These are phyloP conservation scores for Luzula sylvatica DNA, from an alignment of 176 grass and related monocot genomes.

Conservation along the genomic window DNA sequence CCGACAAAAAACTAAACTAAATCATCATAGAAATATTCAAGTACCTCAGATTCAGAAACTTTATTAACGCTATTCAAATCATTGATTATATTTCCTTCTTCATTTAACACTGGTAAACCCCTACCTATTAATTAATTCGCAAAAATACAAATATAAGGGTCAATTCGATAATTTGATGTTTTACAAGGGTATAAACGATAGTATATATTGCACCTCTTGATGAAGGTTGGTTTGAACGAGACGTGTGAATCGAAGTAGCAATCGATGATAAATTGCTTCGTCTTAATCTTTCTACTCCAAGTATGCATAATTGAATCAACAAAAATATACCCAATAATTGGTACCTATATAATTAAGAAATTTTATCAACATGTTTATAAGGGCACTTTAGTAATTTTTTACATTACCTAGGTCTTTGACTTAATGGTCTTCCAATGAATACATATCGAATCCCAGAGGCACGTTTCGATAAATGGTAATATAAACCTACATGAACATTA, in stretches of 20 bases:
- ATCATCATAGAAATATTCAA: neutral
- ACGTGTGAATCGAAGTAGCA: slow-evolving; percentile 74
- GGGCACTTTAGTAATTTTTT: neutral
- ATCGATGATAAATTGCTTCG: slow-evolving; percentile 89
- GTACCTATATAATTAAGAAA: slow-evolving; percentile 51
- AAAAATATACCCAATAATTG: slow-evolving; percentile 96
- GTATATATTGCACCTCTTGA: slow-evolving; percentile 33
- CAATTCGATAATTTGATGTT: slow-evolving; percentile 12
- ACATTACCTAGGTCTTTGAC: slow-evolving; percentile 85
- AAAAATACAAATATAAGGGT: neutral
- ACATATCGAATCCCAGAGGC: slow-evolving; percentile 91
- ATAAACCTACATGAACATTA: slow-evolving; percentile 56
- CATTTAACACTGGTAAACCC: slow-evolving; percentile 64
- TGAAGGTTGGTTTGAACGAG: slow-evolving; percentile 36
- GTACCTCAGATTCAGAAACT: slow-evolving; percentile 65
- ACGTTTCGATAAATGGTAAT: slow-evolving; percentile 95
- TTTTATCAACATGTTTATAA: neutral
- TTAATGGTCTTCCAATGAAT: slow-evolving; percentile 92
- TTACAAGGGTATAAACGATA: neutral
- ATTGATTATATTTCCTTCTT: slow-evolving; percentile 73
- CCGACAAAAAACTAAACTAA: slow-evolving; percentile 16
- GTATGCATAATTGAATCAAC: slow-evolving; percentile 86
- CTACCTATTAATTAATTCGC: slow-evolving; percentile 25
- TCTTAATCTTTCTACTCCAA: slow-evolving; percentile 75
- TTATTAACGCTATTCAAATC: slow-evolving; percentile 43